Percentiles rank a stretch among this genome's conserved stretches.
Evolutionary conservation across 495 filamentous ascomycete species (phyloP).

Genomic region (Daldinia vernicosa): DNA sequence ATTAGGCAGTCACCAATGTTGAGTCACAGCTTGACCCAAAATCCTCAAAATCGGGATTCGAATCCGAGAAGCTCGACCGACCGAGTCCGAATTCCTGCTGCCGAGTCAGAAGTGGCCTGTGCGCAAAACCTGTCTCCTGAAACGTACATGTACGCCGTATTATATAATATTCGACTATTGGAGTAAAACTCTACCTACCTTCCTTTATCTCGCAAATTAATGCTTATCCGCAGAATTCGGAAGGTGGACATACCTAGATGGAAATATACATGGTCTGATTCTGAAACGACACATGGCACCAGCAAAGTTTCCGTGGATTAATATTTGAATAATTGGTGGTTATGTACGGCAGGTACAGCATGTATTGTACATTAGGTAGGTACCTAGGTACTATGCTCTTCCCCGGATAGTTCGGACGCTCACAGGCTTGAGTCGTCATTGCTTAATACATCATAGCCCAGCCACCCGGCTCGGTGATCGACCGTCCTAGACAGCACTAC

Average conservation of each 20-base stretch:
- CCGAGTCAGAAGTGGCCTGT: conserved; percentile 12
- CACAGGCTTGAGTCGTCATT: neutral
- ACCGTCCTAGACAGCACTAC: conserved; percentile 15
- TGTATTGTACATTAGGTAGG: neutral
- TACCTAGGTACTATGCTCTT: neutral
- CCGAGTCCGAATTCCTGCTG: neutral
- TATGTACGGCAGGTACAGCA: no score
- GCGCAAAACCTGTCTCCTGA: neutral
- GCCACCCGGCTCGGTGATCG: conserved; percentile 14
- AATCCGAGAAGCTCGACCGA: neutral
- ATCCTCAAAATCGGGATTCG: neutral
- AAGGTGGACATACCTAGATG: neutral
- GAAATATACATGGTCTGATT: conserved; percentile 1
- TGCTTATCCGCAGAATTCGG: neutral
- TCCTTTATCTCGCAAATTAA: neutral
- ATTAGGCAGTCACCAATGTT: neutral
- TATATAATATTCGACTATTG: neutral
- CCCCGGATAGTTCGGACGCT: conserved; percentile 36
- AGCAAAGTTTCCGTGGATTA: neutral
- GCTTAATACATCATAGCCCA: neutral
- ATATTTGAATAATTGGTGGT: neutral
- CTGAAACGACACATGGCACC: conserved; percentile 6
- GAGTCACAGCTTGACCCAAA: neutral
- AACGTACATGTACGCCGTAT: neutral
- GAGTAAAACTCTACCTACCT: neutral